These are phyloP conservation scores for Miamiensis avidus DNA, from an alignment of 169 alveolate species.

Conservation along the genomic window DNA sequence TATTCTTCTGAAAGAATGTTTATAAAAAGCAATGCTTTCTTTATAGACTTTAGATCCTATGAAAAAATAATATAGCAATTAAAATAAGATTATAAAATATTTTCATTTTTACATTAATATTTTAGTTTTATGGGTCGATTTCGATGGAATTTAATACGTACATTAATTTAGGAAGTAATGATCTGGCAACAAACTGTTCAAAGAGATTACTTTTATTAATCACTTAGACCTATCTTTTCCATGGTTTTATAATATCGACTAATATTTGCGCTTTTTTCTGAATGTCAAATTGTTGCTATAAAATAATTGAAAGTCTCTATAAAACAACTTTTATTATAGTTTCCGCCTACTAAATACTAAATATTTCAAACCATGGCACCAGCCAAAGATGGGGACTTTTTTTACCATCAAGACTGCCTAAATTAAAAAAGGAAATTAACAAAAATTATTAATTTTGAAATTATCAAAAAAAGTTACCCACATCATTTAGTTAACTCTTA, in stretches of 20 bases:
- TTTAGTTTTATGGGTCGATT: neutral
- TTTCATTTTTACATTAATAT: neutral
- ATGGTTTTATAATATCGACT: neutral
- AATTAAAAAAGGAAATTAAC: too few relatives aligned
- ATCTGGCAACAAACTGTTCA: neutral
- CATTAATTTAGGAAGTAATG: neutral
- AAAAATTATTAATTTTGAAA: too few relatives aligned
- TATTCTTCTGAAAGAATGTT: neutral
- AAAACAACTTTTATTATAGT: neutral
- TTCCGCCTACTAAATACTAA: neutral
- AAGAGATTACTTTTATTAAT: too few relatives aligned
- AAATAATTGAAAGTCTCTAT: neutral
- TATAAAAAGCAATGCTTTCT: neutral
- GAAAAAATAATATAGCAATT: too few relatives aligned
- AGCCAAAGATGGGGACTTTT: neutral
- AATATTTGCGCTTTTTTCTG: neutral
- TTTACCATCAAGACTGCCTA: neutral
- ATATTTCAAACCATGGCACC: neutral
- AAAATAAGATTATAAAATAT: too few relatives aligned
- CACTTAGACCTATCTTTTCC: neutral
- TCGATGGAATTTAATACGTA: neutral
- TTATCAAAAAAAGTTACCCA: neutral
- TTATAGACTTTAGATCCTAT: neutral
- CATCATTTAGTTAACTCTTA: too few relatives aligned
- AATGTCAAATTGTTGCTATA: neutral